Conservation (phyloP, 352 stramenopile genomes). For the Phytopythium vexans region DNA sequence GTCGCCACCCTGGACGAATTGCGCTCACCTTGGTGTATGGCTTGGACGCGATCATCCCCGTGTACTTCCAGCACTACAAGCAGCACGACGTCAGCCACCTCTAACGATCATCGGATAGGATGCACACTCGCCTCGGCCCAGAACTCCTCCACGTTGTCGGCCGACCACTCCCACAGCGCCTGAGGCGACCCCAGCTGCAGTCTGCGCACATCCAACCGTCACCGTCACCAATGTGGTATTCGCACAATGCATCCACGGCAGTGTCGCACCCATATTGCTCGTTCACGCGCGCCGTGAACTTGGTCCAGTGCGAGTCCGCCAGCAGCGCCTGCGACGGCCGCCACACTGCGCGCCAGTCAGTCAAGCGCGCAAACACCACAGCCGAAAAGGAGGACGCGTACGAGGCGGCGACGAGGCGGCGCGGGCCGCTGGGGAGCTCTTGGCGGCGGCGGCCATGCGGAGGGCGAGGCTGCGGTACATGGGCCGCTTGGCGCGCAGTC, state of each 20-base stretch:
- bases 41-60: conserved; percentile 50
- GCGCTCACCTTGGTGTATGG: conserved; percentile 36
- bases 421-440: too few relatives aligned
- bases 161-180: conserved; percentile 70
- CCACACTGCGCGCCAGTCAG: conserved; percentile 40
- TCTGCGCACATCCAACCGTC: conserved; percentile 13
- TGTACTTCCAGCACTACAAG: conserved; percentile 68
- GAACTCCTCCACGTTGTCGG: conserved; percentile 61
- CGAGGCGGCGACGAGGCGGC: too few relatives aligned
- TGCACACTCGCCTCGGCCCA: conserved; percentile 36
- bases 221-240: neutral
- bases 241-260: neutral
- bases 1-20: neutral
- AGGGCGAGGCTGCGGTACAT: too few relatives aligned
- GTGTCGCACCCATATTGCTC: conserved; percentile 34
- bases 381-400: too few relatives aligned
- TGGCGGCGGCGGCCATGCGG: too few relatives aligned
- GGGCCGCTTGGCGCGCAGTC: too few relatives aligned
- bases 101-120: neutral
- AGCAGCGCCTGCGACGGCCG: conserved; percentile 40
- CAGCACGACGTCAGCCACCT: neutral
- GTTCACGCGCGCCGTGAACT: conserved; percentile 66
- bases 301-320: conserved; percentile 59
- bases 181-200: conserved; percentile 35
- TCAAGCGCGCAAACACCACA: too few relatives aligned